Evolutionary conservation across 164 flowering plant genomes (phyloP).

Genomic region (Platanus orientalis): DNA sequence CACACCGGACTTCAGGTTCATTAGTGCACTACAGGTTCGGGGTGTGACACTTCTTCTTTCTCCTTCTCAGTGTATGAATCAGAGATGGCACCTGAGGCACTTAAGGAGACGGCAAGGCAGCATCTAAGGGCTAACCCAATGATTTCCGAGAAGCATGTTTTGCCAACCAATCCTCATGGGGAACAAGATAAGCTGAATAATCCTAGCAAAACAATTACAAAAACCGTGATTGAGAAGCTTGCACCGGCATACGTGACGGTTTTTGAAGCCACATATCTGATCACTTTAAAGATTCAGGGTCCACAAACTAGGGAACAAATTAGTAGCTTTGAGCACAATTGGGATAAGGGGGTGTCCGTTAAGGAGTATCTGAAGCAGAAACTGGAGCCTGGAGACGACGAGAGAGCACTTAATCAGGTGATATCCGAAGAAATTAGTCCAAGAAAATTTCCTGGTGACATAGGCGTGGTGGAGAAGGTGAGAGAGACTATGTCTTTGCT

Average conservation of each 20-base stretch:
- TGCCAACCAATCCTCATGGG: background rate
- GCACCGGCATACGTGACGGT: conserved; percentile 39
- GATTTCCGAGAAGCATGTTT: conserved; percentile 35
- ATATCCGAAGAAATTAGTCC: conserved; percentile 70
- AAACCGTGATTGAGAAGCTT: conserved; percentile 33
- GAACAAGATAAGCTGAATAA: conserved; percentile 12
- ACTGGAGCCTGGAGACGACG: conserved; percentile 77
- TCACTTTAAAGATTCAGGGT: conserved; percentile 42
- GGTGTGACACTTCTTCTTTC: no score
- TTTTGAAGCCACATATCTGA: conserved; percentile 33
- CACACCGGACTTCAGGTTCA: no score
- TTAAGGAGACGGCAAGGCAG: conserved; percentile 38
- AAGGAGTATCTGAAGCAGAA: conserved; percentile 64
- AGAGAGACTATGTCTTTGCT: conserved; percentile 53
- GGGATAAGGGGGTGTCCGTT: conserved; percentile 66
- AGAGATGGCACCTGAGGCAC: conserved; percentile 48
- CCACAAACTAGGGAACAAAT: conserved; percentile 12
- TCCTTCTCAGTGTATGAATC: conserved; percentile 93
- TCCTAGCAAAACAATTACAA: conserved; percentile 22
- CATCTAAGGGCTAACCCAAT: conserved; percentile 38
- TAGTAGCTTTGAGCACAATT: conserved; percentile 17
- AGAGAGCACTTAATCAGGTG: conserved; percentile 67
- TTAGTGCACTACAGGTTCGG: no score
- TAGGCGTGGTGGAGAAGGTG: conserved; percentile 53
- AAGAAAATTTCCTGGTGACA: conserved; percentile 27